Evolutionary conservation across 371 early-diverging fungal species (phyloP).

Genomic region (Mucor sp.): DNA sequence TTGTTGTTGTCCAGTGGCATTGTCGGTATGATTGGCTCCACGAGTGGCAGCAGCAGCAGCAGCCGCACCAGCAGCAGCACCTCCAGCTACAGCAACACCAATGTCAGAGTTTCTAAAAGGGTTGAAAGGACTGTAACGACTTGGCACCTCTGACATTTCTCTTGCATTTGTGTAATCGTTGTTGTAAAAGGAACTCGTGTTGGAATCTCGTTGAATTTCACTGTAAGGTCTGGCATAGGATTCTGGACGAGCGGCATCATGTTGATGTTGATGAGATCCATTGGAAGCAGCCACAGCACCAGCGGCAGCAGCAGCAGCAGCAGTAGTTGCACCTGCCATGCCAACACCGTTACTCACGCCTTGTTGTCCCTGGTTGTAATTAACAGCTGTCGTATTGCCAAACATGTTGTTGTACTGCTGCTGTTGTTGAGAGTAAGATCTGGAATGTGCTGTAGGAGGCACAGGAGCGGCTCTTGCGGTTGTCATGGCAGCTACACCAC

Average conservation of each 20-base stretch:
- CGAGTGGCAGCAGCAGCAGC: not conserved
- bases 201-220: conserved; percentile 21
- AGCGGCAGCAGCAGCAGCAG: not conserved
- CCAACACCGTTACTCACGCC: not conserved
- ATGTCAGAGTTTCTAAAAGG: conserved; percentile 34
- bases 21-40: too few relatives aligned
- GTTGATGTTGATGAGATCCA: not conserved
- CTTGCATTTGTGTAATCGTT: not conserved
- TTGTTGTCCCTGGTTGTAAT: not conserved
- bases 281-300: not conserved
- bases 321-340: not conserved
- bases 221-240: conserved; percentile 18
- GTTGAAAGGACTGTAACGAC: conserved; percentile 28
- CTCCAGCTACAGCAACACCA: not conserved
- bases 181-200: not conserved
- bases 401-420: not conserved
- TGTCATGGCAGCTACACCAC: not conserved
- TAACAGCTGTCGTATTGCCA: not conserved
- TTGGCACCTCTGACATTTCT: conserved; percentile 21
- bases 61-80: not conserved
- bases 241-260: conserved; percentile 17
- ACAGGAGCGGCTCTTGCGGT: conserved; percentile 9
- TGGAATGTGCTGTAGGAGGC: conserved; percentile 3
- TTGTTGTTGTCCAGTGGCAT: not conserved
- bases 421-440: not conserved